Evolutionary conservation across 352 stramenopile genomes (phyloP).

Genomic region (Phytopythium sindhum): DNA sequence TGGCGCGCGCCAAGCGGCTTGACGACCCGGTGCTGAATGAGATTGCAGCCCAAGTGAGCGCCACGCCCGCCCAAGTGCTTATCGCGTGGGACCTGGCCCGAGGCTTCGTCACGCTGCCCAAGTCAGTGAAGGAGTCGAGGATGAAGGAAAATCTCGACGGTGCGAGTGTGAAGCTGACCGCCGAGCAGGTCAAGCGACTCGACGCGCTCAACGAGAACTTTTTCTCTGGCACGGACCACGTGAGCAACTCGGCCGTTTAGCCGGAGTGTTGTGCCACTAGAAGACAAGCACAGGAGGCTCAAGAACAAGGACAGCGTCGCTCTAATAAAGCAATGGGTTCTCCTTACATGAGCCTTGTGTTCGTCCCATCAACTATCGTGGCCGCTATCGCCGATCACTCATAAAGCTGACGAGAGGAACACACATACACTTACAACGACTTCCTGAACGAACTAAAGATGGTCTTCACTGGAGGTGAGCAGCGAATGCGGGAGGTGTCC

Average conservation of each 20-base stretch:
- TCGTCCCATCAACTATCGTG: background rate
- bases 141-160: slow-evolving; percentile 51
- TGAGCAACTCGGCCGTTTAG: slow-evolving; percentile 33
- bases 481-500: slow-evolving; percentile 73
- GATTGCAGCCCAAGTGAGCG: slow-evolving; percentile 27
- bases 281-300: background rate
- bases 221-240: slow-evolving; percentile 31
- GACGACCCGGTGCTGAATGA: slow-evolving; percentile 29
- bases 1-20: slow-evolving; percentile 42
- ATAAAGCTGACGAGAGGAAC: background rate
- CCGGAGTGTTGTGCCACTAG: background rate
- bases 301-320: background rate
- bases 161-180: slow-evolving; percentile 26
- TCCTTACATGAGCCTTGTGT: background rate
- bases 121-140: slow-evolving; percentile 37
- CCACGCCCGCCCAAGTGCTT: slow-evolving; percentile 40
- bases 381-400: background rate
- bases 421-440: background rate
- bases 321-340: background rate
- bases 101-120: slow-evolving; percentile 42
- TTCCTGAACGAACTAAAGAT: slow-evolving; percentile 38
- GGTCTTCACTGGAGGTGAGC: slow-evolving; percentile 82
- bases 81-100: slow-evolving; percentile 43
- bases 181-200: slow-evolving; percentile 26
- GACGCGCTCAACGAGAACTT: slow-evolving; percentile 37